A percentile compares a stretch with the other conserved stretches of the same genome.
Conservation (phyloP, 768 basidiomycete genomes). For the Piloderma croceum region DNA sequence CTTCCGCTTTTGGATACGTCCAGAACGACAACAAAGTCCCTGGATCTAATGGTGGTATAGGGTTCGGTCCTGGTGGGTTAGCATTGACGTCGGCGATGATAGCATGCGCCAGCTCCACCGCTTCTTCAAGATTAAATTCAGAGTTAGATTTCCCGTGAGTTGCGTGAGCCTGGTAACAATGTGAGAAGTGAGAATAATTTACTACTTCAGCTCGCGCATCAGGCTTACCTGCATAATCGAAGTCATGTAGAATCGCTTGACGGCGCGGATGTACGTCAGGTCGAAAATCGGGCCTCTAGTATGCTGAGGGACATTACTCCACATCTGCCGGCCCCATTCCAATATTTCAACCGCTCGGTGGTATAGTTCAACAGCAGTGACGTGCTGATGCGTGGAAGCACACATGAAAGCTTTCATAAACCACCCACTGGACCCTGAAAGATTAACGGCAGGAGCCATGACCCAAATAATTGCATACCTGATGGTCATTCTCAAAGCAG, state of each 20-base stretch:
- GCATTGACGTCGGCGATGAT: slow-evolving; percentile 27
- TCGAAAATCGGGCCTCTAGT: slow-evolving; percentile 41
- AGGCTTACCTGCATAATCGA: slow-evolving; percentile 30
- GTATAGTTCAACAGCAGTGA: slow-evolving; percentile 29
- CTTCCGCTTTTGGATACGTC: slow-evolving; percentile 31
- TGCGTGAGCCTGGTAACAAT: background rate
- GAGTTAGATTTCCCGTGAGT: too few relatives aligned
- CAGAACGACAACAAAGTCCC: slow-evolving; percentile 34
- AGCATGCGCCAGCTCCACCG: slow-evolving; percentile 26
- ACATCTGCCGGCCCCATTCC: slow-evolving; percentile 36
- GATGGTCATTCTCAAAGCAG: slow-evolving; percentile 33
- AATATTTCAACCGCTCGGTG: slow-evolving; percentile 34
- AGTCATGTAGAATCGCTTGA: slow-evolving; percentile 31
- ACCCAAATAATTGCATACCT: too few relatives aligned
- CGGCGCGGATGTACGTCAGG: slow-evolving; percentile 35
- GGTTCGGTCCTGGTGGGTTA: slow-evolving; percentile 13
- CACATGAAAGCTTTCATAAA: slow-evolving; percentile 34
- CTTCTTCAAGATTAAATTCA: slow-evolving; percentile 20
- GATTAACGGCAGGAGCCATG: too few relatives aligned
- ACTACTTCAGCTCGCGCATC: too few relatives aligned
- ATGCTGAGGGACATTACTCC: slow-evolving; percentile 32
- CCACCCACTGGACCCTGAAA: too few relatives aligned
- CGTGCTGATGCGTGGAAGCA: slow-evolving; percentile 11
- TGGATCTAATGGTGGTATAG: slow-evolving; percentile 7
- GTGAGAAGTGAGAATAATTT: background rate